A percentile compares a stretch with the other conserved stretches of the same genome.
Evolutionary conservation across 2,329 filamentous ascomycete genomes (phyloP).

Genomic region (Aspergillus ustus): DNA sequence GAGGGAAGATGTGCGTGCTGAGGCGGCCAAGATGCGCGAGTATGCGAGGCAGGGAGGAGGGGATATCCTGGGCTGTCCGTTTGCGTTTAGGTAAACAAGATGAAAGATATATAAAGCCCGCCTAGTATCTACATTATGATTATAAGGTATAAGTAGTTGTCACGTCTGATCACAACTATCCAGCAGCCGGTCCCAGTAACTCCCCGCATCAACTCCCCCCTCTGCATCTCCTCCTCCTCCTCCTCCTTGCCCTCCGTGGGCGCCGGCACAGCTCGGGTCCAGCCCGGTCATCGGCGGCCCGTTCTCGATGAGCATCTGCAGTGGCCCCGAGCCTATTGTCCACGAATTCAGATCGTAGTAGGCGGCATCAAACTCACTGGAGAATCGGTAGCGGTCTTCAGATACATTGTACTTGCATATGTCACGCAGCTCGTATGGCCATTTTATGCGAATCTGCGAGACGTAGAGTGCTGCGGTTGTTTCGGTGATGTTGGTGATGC

Average conservation of each 20-base stretch:
- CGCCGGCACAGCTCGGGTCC: neutral
- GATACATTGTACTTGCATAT: slow-evolving; percentile 15
- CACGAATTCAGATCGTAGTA: slow-evolving; percentile 17
- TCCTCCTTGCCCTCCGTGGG: neutral
- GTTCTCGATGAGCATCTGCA: slow-evolving; percentile 12
- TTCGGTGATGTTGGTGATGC: slow-evolving; percentile 10
- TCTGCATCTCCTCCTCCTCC: neutral
- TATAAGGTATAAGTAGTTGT: neutral
- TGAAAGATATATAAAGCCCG: neutral
- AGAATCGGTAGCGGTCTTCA: slow-evolving; percentile 15
- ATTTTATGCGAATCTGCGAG: slow-evolving; percentile 14
- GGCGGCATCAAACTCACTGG: slow-evolving; percentile 10
- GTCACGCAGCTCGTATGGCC: slow-evolving; percentile 19
- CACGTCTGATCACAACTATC: slow-evolving; percentile 12
- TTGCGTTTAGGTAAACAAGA: slow-evolving; percentile 5
- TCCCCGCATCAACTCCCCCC: neutral
- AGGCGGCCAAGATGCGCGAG: slow-evolving; percentile 12
- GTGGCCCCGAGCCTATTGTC: neutral
- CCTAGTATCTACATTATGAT: neutral
- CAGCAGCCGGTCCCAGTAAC: slow-evolving; percentile 14
- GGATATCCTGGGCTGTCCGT: slow-evolving; percentile 5
- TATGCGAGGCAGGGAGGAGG: slow-evolving; percentile 7
- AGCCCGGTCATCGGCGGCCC: slow-evolving; percentile 6
- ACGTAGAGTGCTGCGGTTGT: slow-evolving; percentile 12
- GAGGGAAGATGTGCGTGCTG: slow-evolving; percentile 4